Evolutionary conservation across 345 rosid genomes (phyloP).

Genomic region (Garcia nutans): DNA sequence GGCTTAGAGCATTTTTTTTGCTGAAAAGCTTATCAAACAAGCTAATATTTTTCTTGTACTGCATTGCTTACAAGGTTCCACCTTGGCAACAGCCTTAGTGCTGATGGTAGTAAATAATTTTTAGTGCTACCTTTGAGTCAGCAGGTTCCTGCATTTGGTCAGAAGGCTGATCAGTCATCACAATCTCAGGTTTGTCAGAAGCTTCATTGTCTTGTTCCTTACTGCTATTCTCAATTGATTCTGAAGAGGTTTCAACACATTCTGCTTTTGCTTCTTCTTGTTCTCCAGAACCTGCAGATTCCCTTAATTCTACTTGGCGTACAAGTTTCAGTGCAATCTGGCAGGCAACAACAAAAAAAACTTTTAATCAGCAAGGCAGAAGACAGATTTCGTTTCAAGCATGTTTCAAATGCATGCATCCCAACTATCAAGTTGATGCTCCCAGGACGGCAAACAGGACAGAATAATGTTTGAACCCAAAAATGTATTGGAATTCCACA

Average conservation of each 20-base stretch:
- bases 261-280: slow-evolving; percentile 27
- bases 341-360: slow-evolving; percentile 14
- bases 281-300: slow-evolving; percentile 39
- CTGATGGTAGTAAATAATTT: slow-evolving; percentile 1
- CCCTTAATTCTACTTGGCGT: slow-evolving; percentile 54
- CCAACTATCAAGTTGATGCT: background rate
- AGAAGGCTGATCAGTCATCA: slow-evolving; percentile 13
- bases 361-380: background rate
- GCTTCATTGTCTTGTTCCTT: slow-evolving; percentile 23
- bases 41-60: background rate
- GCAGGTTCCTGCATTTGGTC: slow-evolving; percentile 21
- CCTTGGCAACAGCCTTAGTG: background rate
- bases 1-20: too few relatives aligned
- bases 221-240: slow-evolving; percentile 31
- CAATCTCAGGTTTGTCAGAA: slow-evolving; percentile 21
- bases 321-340: slow-evolving; percentile 96
- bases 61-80: background rate
- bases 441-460: too few relatives aligned
- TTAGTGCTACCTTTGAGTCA: slow-evolving; percentile 41
- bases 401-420: background rate
- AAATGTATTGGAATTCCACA: background rate
- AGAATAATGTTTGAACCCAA: background rate
- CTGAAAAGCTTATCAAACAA: background rate
- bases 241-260: slow-evolving; percentile 25
- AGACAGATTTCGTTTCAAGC: background rate